Evolutionary conservation across 345 rosid genomes (phyloP), one percentile per base, ranked within the genome.

Genomic region (Excoecaria agallocha): DNA sequence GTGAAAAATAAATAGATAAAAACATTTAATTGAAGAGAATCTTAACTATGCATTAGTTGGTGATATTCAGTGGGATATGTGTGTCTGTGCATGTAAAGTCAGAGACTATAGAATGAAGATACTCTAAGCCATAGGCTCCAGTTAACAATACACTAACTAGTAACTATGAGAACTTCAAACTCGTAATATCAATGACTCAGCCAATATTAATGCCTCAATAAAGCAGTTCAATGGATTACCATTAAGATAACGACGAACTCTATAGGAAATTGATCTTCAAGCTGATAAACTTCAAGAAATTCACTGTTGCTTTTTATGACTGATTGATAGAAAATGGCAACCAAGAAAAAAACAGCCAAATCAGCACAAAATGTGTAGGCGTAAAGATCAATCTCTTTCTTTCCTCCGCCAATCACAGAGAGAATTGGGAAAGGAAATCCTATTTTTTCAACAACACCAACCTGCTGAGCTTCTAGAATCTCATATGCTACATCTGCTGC

Each of bases 281-380:
- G 86, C 78, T 82, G 88, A 79, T 85, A 85, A 48, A 85, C 86
- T 76, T 85, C 86, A 15, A 85, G 88, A 67, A 85, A 78, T 66
- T 85, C 88, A 46, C 84, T 82, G 52, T 82, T 85, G 71, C 78
- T 85, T 68, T 85, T 85, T 52, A 85, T 82, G 54, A 85, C 79
- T 0, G 78, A 82, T 63, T 74, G 83, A 55, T 82, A 85, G 72
- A 82, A 85, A 11, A 80, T 76, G 70, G 84, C 81, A 20, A 85
- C 84, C 69, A 85, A 61, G 73, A 82, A 85, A 68, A 85, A 85
- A 51, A 82, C 86, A 49, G 72, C 58, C 76, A 85, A 82, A 78
- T 82, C 88, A n/a, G 83, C 86, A 73, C 88, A 78, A 66, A 85
- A 85, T 62, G 79, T 78, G 76, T 82, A 78, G 22, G 88, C 88